Base-by-base conservation (phyloP, 2,329 filamentous ascomycete species). In the Rhynchosporium graminicola region DNA sequence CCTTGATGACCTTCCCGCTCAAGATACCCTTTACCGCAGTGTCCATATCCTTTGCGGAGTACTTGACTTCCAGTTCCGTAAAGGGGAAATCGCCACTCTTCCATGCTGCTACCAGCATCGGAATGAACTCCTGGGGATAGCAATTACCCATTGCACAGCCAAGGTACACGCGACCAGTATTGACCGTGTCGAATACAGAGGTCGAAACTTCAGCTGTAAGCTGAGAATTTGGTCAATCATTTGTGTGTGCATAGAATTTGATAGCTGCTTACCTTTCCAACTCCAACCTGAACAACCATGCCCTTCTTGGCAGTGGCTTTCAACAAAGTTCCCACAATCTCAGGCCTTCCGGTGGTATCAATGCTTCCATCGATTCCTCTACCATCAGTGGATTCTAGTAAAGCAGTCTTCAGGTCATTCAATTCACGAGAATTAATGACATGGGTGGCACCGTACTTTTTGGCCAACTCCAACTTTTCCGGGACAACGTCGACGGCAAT, bases 401-500 rank as follows among this genome's bases (percentile, higher is more conserved):
- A 12, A 10, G 59, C 50, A n/a, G 46, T 31, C 15, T 60, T 62
- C 1, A 69, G 26, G 54, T 68, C 63, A n/a, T 40, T 31, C 2
- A 38, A 47, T 43, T 63, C 61, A 12, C 40, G 60, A 8, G 64
- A 64, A 43, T 70, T 68, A 13, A 70, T 56, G 4, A 64, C 48
- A 38, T 70, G 57, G 28, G 67, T 69, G 3, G 80, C 80, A 29
- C 80, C 80, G 12, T 80, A 72, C 45, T 74, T 72, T 26, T 69
- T 75, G 0, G 80, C 80, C 28, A 82, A 65, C 29, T 75, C 73
- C 12, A 83, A 71, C 26, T 78, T 74, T 4, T 69, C 68, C 7
- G 75, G 70, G 12, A 80, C 73, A 9, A 81, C 71, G 64, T 83
- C 80, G 7, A 81, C 74, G 4, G 76, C 80, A 9, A 83, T 77